Evolutionary conservation across 2,329 filamentous ascomycete species (phyloP).

Genomic region (Cercospora beticola): DNA sequence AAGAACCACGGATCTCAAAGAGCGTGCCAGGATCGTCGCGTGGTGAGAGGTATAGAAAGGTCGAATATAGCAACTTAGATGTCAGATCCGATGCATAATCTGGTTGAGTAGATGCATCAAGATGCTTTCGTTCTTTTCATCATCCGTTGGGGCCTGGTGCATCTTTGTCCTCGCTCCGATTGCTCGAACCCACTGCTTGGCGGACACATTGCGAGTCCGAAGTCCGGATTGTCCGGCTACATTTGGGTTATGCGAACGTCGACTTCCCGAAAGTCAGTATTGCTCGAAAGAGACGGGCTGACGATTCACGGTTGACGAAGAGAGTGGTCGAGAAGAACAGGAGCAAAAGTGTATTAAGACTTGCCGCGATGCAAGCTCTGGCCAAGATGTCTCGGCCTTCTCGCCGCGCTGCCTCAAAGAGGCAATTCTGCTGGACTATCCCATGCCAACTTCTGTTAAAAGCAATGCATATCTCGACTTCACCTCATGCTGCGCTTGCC

Average conservation of each 20-base stretch:
- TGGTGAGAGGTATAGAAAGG: background rate
- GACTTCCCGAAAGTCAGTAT: background rate
- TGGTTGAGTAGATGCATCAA: background rate
- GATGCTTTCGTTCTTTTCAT: constrained; percentile 3
- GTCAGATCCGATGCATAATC: background rate
- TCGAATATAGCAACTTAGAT: background rate
- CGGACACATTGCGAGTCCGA: background rate
- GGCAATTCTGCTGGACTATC: background rate
- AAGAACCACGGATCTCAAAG: background rate
- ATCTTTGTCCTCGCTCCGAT: constrained; percentile 1
- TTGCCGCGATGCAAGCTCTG: background rate
- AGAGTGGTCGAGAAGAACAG: background rate
- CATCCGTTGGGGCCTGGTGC: background rate
- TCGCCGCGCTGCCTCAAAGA: background rate
- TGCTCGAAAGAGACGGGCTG: too few species aligned
- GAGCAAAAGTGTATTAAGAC: background rate
- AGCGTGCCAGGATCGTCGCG: background rate
- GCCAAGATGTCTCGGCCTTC: background rate
- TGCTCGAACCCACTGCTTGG: background rate
- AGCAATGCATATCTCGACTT: background rate
- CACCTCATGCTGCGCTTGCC: background rate
- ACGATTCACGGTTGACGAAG: too few species aligned
- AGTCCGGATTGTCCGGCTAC: background rate
- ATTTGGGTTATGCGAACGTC: background rate
- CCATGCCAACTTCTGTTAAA: background rate